Evolutionary conservation across 768 basidiomycete species (phyloP).

Genomic region (Tricholoma matsutake): DNA sequence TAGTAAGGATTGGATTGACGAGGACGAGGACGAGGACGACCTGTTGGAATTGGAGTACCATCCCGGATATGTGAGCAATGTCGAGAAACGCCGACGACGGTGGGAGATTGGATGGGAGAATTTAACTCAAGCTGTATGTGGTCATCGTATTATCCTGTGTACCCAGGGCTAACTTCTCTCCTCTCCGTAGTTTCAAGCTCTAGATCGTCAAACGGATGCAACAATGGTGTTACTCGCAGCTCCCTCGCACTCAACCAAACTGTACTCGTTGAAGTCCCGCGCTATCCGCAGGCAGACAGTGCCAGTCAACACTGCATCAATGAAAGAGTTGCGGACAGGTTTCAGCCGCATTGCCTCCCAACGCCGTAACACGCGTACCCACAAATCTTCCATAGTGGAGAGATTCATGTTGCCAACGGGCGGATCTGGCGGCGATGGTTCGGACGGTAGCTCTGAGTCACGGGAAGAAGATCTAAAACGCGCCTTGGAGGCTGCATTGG

Average conservation of each 20-base stretch:
- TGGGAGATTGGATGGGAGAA: conserved; percentile 80
- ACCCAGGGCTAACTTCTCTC: background rate
- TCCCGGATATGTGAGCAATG: conserved; percentile 61
- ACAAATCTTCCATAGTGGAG: conserved; percentile 43
- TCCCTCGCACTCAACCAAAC: conserved; percentile 67
- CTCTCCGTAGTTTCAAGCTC: conserved; percentile 59
- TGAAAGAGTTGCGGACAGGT: conserved; percentile 50
- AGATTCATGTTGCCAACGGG: conserved; percentile 45
- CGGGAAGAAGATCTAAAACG: conserved; percentile 65
- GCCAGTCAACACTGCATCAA: conserved; percentile 43
- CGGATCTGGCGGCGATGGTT: conserved; percentile 49
- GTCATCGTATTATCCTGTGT: background rate
- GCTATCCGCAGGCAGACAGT: conserved; percentile 58
- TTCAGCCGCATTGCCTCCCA: conserved; percentile 61
- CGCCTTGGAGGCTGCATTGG: conserved; percentile 64
- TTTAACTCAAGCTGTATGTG: conserved; percentile 64
- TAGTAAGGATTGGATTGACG: conserved; percentile 67
- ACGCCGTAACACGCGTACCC: conserved; percentile 44
- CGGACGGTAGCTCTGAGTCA: conserved; percentile 49
- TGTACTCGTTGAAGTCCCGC: conserved; percentile 64
- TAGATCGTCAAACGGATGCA: conserved; percentile 80
- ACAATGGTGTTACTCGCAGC: conserved; percentile 74
- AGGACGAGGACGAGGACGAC: conserved; percentile 71
- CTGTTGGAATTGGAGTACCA: conserved; percentile 75
- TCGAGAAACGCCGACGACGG: conserved; percentile 63